A percentile compares a stretch with the other conserved stretches of the same genome.
Evolutionary conservation across 192 early-diverging fungal species (phyloP).

Genomic region (Tieghemiomyces parasiticus): DNA sequence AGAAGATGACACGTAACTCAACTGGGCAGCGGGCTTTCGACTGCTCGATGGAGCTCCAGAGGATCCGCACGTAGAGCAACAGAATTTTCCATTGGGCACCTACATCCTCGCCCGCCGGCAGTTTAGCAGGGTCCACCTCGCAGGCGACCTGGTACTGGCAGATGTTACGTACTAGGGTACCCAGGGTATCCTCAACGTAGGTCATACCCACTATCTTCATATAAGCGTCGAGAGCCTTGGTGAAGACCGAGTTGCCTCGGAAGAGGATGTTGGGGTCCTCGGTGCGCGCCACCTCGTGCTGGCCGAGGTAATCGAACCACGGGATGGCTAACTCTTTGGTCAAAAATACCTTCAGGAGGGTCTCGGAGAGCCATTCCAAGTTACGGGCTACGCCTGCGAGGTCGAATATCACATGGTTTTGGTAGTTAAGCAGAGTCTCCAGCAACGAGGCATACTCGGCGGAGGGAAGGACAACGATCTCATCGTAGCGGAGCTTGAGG

Average conservation of each 20-base stretch:
- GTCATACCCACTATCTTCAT: slow-evolving; percentile 48
- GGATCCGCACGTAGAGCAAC: slow-evolving; percentile 23
- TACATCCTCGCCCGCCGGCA: slow-evolving; percentile 14
- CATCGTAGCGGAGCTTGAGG: slow-evolving; percentile 26
- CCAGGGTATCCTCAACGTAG: slow-evolving; percentile 47
- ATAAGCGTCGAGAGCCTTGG: slow-evolving; percentile 48
- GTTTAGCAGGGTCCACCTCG: slow-evolving; percentile 43
- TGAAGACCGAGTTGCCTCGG: slow-evolving; percentile 46
- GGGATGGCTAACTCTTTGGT: slow-evolving; percentile 10
- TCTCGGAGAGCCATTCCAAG: slow-evolving; percentile 29
- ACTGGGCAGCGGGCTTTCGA: slow-evolving; percentile 16
- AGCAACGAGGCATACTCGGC: slow-evolving; percentile 16
- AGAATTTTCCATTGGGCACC: slow-evolving; percentile 32
- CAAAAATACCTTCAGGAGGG: slow-evolving; percentile 21
- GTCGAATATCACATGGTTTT: slow-evolving; percentile 20
- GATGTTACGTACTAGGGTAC: slow-evolving; percentile 40
- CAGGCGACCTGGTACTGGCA: slow-evolving; percentile 31
- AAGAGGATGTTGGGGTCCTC: slow-evolving; percentile 27
- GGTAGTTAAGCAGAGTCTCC: slow-evolving; percentile 15
- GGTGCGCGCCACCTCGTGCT: slow-evolving; percentile 19
- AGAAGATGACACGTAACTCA: slow-evolving; percentile 28
- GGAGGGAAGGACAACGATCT: slow-evolving; percentile 18
- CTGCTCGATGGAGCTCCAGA: slow-evolving; percentile 34
- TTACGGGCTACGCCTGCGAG: slow-evolving; percentile 18
- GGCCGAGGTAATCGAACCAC: slow-evolving; percentile 23